Conservation (phyloP, 2,329 filamentous ascomycete genomes). For the Colletotrichum kahawae region DNA sequence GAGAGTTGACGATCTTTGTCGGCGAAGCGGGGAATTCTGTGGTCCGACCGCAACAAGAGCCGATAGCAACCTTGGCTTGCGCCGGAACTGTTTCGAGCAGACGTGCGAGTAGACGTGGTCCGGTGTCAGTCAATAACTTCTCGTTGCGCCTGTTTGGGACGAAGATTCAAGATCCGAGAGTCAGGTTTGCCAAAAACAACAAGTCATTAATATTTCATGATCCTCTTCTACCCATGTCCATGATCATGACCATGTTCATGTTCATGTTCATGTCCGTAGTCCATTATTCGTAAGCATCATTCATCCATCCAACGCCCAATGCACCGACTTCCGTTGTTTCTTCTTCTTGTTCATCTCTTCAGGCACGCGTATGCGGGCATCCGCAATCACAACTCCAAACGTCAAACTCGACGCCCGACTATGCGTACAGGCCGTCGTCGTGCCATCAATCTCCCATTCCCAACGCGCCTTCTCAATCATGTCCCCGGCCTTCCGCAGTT, state of each 20-base stretch:
- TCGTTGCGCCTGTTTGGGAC: background rate
- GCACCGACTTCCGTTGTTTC: conserved; percentile 10
- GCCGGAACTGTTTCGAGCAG: background rate
- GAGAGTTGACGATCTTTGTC: background rate
- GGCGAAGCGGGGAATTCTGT: background rate
- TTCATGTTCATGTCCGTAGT: background rate
- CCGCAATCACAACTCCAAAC: background rate
- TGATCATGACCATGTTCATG: background rate
- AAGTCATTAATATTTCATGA: background rate
- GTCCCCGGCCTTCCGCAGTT: conserved; percentile 34
- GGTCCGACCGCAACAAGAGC: background rate
- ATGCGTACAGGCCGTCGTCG: conserved; percentile 21
- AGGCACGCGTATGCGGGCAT: background rate
- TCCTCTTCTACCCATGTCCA: background rate
- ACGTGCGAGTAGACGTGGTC: background rate
- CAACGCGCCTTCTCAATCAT: conserved; percentile 37
- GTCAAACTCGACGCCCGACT: conserved; percentile 4
- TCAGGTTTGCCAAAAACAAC: background rate
- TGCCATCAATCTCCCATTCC: conserved; percentile 30
- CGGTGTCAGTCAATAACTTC: background rate
- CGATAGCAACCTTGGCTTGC: background rate
- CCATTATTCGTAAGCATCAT: background rate
- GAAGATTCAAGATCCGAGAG: background rate
- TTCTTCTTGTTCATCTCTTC: background rate
- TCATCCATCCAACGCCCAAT: conserved; percentile 11